Conservation (phyloP, 2,329 filamentous ascomycete genomes). For the Trichoderma guizhouense region DNA sequence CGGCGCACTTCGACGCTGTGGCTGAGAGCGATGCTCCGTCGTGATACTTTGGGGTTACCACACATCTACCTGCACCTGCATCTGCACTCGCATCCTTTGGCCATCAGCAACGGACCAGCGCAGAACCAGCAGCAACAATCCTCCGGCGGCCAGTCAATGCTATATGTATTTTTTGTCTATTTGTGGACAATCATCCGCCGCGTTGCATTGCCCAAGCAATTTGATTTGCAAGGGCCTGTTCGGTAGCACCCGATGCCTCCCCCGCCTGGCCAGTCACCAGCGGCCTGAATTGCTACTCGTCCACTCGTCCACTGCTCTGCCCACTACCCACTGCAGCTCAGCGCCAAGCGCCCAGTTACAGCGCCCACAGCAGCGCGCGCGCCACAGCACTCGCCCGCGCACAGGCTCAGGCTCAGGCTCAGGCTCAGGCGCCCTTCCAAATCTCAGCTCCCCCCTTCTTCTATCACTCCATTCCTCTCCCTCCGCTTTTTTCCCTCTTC, state of each 20-base stretch:
- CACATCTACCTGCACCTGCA: neutral
- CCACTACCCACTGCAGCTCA: slow-evolving; percentile 5
- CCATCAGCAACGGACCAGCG: neutral
- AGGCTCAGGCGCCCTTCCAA: slow-evolving; percentile 17
- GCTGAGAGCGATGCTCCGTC: neutral
- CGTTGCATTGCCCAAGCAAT: neutral
- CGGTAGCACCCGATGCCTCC: slow-evolving; percentile 16
- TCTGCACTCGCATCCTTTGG: neutral
- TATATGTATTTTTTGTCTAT: neutral
- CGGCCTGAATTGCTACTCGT: neutral
- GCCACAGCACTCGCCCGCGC: slow-evolving; percentile 16
- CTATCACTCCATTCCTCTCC: neutral
- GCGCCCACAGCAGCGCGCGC: slow-evolving; percentile 11
- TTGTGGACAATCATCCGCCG: neutral
- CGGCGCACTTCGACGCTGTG: neutral
- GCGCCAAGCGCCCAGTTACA: slow-evolving; percentile 15
- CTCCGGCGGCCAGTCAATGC: neutral
- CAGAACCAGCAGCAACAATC: neutral
- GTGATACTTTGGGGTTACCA: neutral
- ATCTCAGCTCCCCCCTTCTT: slow-evolving; percentile 2
- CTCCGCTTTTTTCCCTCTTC: slow-evolving; percentile 14
- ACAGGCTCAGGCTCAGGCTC: neutral
- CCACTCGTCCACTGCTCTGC: neutral
- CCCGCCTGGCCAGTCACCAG: slow-evolving; percentile 2
- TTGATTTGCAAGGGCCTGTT: neutral